Conservation (phyloP, 441 rosid species). For the Erysimum cheiri region DNA sequence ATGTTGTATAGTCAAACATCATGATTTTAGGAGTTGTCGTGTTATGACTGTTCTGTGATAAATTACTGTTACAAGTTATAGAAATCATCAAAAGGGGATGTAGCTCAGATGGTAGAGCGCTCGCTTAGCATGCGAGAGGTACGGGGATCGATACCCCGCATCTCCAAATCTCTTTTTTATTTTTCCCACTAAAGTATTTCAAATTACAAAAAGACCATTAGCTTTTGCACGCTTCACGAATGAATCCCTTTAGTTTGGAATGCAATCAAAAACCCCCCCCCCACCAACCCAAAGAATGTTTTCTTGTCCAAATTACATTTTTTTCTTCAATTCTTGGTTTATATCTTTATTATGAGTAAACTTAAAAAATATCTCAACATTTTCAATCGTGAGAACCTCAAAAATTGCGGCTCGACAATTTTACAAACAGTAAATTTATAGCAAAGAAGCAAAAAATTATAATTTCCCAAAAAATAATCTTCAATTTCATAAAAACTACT, state of each 20-base stretch:
- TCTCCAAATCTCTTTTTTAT: not conserved
- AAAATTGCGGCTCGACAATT: not conserved
- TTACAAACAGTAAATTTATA: constrained; percentile 8
- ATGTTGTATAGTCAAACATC: constrained; percentile 5
- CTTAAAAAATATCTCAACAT: constrained; percentile 3
- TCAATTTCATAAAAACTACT: constrained; percentile 3
- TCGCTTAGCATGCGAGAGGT: constrained; percentile 99
- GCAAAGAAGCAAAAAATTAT: not conserved
- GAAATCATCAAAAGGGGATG: not conserved
- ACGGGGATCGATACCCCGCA: constrained; percentile 55
- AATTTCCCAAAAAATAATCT: not conserved
- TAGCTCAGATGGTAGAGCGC: constrained; percentile 84
- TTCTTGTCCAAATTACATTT: too few relatives aligned
- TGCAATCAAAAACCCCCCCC: not conserved
- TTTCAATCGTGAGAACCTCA: not conserved
- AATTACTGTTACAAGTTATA: accelerated
- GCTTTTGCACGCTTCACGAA: not conserved
- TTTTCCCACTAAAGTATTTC: not conserved
- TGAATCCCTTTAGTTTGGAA: not conserved
- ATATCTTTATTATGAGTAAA: constrained; percentile 3
- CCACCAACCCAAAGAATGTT: not conserved
- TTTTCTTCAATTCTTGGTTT: too few relatives aligned
- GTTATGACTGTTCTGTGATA: not conserved
- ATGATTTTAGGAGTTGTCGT: not conserved
- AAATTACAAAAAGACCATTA: not conserved